Conservation (phyloP, 1,284 basidiomycete genomes). For the Marasmius tenuissimus region DNA sequence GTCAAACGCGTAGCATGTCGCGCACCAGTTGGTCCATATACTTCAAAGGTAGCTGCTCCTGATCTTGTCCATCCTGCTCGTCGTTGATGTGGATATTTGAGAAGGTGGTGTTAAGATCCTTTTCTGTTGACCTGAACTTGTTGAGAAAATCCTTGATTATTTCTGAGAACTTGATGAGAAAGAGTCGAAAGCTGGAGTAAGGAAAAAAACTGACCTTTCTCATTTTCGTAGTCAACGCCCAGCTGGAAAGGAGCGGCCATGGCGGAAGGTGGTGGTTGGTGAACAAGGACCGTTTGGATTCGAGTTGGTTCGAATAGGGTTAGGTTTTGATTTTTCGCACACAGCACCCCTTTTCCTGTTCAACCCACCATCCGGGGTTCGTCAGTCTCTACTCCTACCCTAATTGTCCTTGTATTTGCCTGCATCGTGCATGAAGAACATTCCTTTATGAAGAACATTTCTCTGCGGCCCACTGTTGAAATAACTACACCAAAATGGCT, state of each 20-base stretch:
- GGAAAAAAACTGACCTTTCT: slow-evolving; percentile 6
- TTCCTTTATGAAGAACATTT: neutral
- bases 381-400: neutral
- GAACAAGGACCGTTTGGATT: slow-evolving; percentile 9
- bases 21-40: slow-evolving; percentile 90
- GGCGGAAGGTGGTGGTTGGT: slow-evolving; percentile 42
- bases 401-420: neutral
- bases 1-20: slow-evolving; percentile 23
- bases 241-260: slow-evolving; percentile 44
- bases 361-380: neutral
- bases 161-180: slow-evolving; percentile 37
- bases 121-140: slow-evolving; percentile 62
- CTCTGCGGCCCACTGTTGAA: neutral
- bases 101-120: slow-evolving; percentile 69
- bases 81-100: slow-evolving; percentile 71
- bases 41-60: slow-evolving; percentile 55
- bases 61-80: slow-evolving; percentile 42
- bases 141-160: slow-evolving; percentile 72
- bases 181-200: slow-evolving; percentile 7
- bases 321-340: neutral
- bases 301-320: neutral
- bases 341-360: neutral
- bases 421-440: neutral
- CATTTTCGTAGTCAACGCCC: slow-evolving; percentile 41
- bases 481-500: neutral